Conservation (phyloP, 352 stramenopile genomes). For the Phytopythium oedochilum region DNA sequence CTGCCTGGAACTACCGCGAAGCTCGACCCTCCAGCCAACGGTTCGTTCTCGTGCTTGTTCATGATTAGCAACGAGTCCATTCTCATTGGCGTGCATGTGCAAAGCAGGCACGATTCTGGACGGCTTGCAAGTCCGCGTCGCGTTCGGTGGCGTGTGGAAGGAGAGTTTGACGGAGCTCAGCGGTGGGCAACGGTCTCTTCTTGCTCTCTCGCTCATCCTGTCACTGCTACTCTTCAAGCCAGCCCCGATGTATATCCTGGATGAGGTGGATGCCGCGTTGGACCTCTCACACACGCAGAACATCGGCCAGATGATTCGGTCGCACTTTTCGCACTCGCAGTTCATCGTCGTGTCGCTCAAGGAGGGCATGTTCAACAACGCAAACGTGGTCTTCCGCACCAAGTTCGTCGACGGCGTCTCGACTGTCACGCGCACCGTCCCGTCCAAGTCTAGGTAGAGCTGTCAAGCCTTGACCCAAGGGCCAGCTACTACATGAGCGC, state of each 20-base stretch:
- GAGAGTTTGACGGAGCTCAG: conserved; percentile 98
- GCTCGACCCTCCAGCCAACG: conserved; percentile 94
- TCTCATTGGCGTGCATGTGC: no score
- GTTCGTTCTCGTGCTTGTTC: conserved; percentile 15
- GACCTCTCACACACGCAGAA: conserved; percentile 99
- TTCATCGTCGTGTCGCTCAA: conserved; percentile 99
- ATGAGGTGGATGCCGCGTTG: conserved; percentile 99
- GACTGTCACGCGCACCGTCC: conserved; percentile 95
- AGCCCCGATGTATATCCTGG: conserved; percentile 99
- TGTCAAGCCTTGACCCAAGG: neutral
- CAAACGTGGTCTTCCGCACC: conserved; percentile 99
- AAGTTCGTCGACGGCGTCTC: conserved; percentile 99
- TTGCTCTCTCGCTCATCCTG: conserved; percentile 98
- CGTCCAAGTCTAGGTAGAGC: conserved; percentile 44
- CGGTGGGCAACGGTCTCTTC: conserved; percentile 98
- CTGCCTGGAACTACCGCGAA: conserved; percentile 97
- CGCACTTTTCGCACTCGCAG: conserved; percentile 98
- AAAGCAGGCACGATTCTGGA: conserved; percentile 75
- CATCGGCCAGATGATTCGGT: conserved; percentile 99
- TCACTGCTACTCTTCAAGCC: conserved; percentile 98
- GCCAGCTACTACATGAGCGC: neutral
- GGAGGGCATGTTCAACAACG: conserved; percentile 99
- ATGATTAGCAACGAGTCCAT: neutral
- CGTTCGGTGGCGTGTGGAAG: conserved; percentile 99
- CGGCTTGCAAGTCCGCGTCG: conserved; percentile 98